These are phyloP conservation scores for Murraya koenigii DNA, from an alignment of 345 rosid species.

Conservation along the genomic window DNA sequence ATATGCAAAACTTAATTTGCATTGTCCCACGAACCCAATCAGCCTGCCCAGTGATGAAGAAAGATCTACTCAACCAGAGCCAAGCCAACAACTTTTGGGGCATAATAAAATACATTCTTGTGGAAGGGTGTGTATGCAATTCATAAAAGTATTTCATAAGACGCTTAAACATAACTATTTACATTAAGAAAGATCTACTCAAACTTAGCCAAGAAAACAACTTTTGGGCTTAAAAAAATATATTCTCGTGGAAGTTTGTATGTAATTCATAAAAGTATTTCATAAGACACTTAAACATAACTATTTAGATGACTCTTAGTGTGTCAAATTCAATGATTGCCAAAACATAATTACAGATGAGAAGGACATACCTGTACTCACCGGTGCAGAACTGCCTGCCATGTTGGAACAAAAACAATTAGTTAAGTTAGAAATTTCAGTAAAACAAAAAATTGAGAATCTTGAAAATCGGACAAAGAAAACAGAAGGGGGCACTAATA, in stretches of 20 bases:
- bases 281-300: background rate
- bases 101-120: no score
- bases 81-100: background rate
- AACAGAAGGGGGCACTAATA: background rate
- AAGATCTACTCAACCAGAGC: background rate
- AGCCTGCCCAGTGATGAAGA: background rate
- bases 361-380: slow-evolving; percentile 59
- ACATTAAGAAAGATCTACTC: background rate
- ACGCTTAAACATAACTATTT: no score
- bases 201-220: background rate
- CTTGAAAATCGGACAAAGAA: background rate
- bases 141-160: no score
- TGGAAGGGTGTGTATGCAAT: background rate
- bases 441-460: background rate
- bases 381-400: slow-evolving; percentile 97
- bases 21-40: background rate
- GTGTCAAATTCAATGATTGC: background rate
- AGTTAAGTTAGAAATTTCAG: background rate
- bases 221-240: background rate
- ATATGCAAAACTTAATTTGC: background rate
- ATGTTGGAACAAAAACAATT: background rate
- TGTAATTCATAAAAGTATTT: no score
- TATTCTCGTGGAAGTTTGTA: background rate
- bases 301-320: background rate
- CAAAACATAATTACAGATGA: background rate